Evolutionary conservation across 2,329 filamentous ascomycete species (phyloP), one percentile per base, ranked within the genome.

Genomic region (Aureobasidium uvarum): DNA sequence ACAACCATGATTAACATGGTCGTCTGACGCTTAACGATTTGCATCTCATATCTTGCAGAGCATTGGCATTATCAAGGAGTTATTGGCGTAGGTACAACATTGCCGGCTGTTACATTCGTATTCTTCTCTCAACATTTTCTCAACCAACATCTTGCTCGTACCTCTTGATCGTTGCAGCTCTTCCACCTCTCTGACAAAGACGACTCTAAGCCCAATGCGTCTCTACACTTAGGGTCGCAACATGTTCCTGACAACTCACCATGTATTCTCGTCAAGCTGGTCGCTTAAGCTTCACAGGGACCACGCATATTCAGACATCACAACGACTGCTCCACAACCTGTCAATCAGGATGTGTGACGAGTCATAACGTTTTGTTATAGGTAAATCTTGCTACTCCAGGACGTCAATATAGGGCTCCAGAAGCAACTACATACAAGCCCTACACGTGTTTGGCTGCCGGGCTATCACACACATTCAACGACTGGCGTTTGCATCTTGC

Each of bases 371-470:
- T 60, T 41, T 60, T 60, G 41, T 60, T 51, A 60, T 58, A 58
- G 39, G 56, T 23, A 33, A 38, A 36, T 18, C 11, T 31, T 60
- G 28, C 56, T 18, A 18, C 43, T 60, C 56, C 43, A 48, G 56
- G 48, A 60, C 28, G 38, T 23, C 43, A 16, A 60, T 20, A 38
- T 60, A 60, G 56, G 56, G 56, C 56, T 36, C 28, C 5, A 16
- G 41, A 5, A 16, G 14, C 11, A 45, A 16, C 11, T 13, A 45
- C 41, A 48, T 60, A n/a, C 31, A 38, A 60, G 23, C 56, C 56
- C 43, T 60, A 18, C 56, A 60, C 56, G 41, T 60, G 56, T 60
- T 48, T 60, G 23, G 41, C 56, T 48, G 56, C 56, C 56, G 41
- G 25, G 25, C 39, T 58, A 10, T 23, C n/a, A 58, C 23, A 20